Percentiles rank a stretch among this genome's conserved stretches.
These are phyloP conservation scores for Cryphonectria parasitica DNA, from an alignment of 2,329 filamentous ascomycete genomes.

Conservation along the genomic window DNA sequence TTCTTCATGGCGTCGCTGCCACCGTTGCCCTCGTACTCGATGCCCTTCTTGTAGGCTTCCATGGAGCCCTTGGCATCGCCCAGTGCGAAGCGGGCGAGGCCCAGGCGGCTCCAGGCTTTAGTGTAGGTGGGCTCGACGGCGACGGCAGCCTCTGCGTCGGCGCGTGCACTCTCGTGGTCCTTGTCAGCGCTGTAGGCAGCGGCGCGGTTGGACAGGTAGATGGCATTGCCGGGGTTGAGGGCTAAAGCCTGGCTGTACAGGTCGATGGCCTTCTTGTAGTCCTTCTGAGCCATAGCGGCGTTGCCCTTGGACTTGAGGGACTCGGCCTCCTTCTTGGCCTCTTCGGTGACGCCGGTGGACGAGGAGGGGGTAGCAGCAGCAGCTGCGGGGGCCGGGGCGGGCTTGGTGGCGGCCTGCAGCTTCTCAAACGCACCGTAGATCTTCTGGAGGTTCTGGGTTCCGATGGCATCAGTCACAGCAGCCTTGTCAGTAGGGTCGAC, in stretches of 20 bases:
- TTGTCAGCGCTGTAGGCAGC: slow-evolving; percentile 86
- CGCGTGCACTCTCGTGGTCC: slow-evolving; percentile 81
- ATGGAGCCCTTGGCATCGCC: slow-evolving; percentile 90
- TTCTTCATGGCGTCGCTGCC: slow-evolving; percentile 98
- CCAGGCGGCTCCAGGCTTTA: slow-evolving; percentile 94
- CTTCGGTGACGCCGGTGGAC: slow-evolving; percentile 48
- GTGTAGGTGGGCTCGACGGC: slow-evolving; percentile 89
- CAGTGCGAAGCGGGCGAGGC: slow-evolving; percentile 87
- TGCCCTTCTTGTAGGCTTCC: slow-evolving; percentile 92
- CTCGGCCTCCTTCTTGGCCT: slow-evolving; percentile 80
- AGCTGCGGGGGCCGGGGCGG: slow-evolving; percentile 40
- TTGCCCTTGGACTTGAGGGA: slow-evolving; percentile 89
- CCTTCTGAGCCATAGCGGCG: slow-evolving; percentile 91
- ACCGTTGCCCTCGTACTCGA: slow-evolving; percentile 90
- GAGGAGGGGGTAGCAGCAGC: slow-evolving; percentile 44
- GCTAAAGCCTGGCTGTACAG: slow-evolving; percentile 86
- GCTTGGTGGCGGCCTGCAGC: slow-evolving; percentile 64
- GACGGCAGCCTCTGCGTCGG: slow-evolving; percentile 90
- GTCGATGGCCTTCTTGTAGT: slow-evolving; percentile 81
- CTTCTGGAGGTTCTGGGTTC: slow-evolving; percentile 82
- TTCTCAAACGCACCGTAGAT: slow-evolving; percentile 98
- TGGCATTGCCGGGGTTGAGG: slow-evolving; percentile 82
- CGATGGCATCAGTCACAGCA: slow-evolving; percentile 76
- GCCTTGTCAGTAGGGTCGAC: slow-evolving; percentile 80
- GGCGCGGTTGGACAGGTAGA: slow-evolving; percentile 97